A percentile compares a stretch with the other conserved stretches of the same genome.
Evolutionary conservation across 495 filamentous ascomycete genomes (phyloP).

Genomic region (Copromyces sp.): DNA sequence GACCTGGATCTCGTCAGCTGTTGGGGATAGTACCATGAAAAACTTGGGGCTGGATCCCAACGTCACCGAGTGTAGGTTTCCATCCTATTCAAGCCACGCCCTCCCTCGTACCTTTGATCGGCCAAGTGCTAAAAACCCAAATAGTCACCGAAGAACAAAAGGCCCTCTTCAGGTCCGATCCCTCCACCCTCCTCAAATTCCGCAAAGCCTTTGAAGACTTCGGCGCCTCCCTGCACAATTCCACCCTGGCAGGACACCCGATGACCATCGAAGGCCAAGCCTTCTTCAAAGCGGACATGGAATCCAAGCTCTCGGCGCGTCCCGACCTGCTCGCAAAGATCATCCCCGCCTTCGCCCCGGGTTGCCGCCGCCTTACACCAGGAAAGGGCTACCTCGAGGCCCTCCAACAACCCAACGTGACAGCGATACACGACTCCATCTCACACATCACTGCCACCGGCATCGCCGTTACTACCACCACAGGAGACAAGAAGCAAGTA

Average conservation of each 20-base stretch:
- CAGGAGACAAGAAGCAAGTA: slow-evolving; percentile 25
- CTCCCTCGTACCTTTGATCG: not conserved
- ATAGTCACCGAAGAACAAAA: slow-evolving; percentile 29
- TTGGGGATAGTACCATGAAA: slow-evolving; percentile 32
- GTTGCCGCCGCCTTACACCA: slow-evolving; percentile 62
- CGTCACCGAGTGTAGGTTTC: slow-evolving; percentile 24
- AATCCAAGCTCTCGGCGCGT: slow-evolving; percentile 18
- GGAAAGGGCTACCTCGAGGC: slow-evolving; percentile 65
- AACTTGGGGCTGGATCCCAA: slow-evolving; percentile 29
- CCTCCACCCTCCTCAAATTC: slow-evolving; percentile 22
- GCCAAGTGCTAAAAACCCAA: not conserved
- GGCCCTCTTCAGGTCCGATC: slow-evolving; percentile 19
- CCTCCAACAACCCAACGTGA: slow-evolving; percentile 50
- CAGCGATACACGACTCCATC: slow-evolving; percentile 47
- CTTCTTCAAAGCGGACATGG: slow-evolving; percentile 23
- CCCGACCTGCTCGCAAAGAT: slow-evolving; percentile 28
- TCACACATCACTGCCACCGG: slow-evolving; percentile 40
- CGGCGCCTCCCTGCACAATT: slow-evolving; percentile 28
- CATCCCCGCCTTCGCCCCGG: slow-evolving; percentile 52
- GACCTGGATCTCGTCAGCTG: slow-evolving; percentile 47
- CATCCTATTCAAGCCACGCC: not conserved
- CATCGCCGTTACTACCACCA: slow-evolving; percentile 29
- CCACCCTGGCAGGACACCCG: slow-evolving; percentile 21
- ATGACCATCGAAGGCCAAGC: slow-evolving; percentile 20
- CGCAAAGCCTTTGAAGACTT: slow-evolving; percentile 32